Percentiles rank a stretch among this genome's conserved stretches.
Conservation (phyloP, 2,329 filamentous ascomycete genomes). For the Cercospora sojina region DNA sequence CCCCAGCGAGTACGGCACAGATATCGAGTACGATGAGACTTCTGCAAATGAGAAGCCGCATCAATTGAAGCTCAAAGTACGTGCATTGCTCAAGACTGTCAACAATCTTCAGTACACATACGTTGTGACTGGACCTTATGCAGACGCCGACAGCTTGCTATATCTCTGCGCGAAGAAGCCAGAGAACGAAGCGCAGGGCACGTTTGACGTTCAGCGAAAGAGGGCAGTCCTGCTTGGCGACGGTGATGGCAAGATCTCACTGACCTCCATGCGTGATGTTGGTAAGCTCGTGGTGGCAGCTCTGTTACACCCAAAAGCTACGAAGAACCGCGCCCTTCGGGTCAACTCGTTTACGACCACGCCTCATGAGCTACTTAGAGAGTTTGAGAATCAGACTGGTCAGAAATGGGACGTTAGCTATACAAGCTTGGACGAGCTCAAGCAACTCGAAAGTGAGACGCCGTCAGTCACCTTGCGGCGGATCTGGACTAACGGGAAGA, state of each 20-base stretch:
- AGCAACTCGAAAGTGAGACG: constrained; percentile 57
- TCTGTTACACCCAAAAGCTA: constrained; percentile 56
- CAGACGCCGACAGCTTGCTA: constrained; percentile 50
- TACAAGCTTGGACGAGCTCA: constrained; percentile 56
- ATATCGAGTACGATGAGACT: constrained; percentile 58
- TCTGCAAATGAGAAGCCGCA: constrained; percentile 65
- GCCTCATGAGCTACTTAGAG: constrained; percentile 60
- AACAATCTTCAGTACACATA: constrained; percentile 62
- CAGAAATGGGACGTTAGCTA: constrained; percentile 56
- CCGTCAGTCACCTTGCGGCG: constrained; percentile 61
- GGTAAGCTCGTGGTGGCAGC: constrained; percentile 65
- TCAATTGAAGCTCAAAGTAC: constrained; percentile 68
- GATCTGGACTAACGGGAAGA: constrained; percentile 73
- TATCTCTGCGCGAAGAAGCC: constrained; percentile 52
- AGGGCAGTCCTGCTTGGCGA: constrained; percentile 62
- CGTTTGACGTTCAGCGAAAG: constrained; percentile 58
- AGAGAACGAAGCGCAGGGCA: constrained; percentile 49
- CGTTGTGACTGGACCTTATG: constrained; percentile 68
- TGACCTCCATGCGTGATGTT: constrained; percentile 71
- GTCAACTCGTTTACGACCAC: constrained; percentile 72
- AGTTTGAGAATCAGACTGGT: constrained; percentile 66
- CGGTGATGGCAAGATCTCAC: constrained; percentile 61
- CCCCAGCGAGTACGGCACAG: constrained; percentile 67
- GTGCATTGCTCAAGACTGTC: constrained; percentile 57
- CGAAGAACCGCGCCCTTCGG: constrained; percentile 59